These are phyloP conservation scores for Penicillium canariense DNA, from an alignment of 495 filamentous ascomycete species.

Conservation along the genomic window DNA sequence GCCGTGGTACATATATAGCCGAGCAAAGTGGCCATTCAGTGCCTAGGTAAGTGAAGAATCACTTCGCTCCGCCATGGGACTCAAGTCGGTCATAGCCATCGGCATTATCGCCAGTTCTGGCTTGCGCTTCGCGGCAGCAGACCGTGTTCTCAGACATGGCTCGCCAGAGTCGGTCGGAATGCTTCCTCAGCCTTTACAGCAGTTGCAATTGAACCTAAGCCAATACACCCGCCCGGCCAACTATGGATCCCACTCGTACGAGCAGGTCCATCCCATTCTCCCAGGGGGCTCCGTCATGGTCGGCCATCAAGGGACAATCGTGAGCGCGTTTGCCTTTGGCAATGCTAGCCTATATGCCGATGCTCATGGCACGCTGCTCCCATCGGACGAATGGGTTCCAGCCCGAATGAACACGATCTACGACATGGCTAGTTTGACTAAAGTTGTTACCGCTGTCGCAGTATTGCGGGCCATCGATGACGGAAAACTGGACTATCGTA, in stretches of 20 bases:
- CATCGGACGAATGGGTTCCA: slow-evolving; percentile 12
- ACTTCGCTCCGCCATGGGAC: no score
- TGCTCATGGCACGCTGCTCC: slow-evolving; percentile 26
- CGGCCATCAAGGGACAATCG: slow-evolving; percentile 24
- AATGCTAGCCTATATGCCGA: slow-evolving; percentile 26
- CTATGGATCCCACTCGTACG: slow-evolving; percentile 12
- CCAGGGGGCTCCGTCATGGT: slow-evolving; percentile 24
- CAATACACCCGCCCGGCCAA: slow-evolving; percentile 25
- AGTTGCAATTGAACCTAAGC: slow-evolving; percentile 25
- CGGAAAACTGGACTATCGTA: slow-evolving; percentile 16
- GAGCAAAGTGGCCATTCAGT: no score
- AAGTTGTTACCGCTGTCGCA: slow-evolving; percentile 25
- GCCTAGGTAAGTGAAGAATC: no score
- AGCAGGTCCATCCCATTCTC: slow-evolving; percentile 24
- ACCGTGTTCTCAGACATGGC: slow-evolving; percentile 16
- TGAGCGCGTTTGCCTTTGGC: slow-evolving; percentile 30
- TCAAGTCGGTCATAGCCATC: background rate
- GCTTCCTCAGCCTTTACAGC: slow-evolving; percentile 12
- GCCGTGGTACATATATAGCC: no score
- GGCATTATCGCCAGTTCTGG: background rate
- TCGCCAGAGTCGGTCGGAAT: slow-evolving; percentile 27
- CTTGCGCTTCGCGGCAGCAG: background rate
- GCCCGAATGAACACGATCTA: slow-evolving; percentile 26
- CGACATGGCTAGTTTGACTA: slow-evolving; percentile 32
- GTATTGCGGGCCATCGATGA: slow-evolving; percentile 22